Base-by-base conservation (phyloP, 2,329 filamentous ascomycete species). In the Ophioceras dolichostomum region DNA sequence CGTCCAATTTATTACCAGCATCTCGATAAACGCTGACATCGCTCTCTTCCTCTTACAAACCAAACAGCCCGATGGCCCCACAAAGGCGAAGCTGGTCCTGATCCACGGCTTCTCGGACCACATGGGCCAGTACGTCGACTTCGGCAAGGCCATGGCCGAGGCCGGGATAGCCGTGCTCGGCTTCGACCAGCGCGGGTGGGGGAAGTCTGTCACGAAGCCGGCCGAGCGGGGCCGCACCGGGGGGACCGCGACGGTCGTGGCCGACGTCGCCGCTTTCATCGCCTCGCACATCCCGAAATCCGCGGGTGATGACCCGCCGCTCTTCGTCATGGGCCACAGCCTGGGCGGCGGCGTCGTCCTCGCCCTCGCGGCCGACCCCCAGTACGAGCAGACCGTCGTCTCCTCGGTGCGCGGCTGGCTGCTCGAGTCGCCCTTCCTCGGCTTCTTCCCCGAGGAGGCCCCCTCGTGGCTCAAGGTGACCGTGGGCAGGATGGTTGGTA, bases 31-130 rank as follows among this genome's bases (percentile, higher is more conserved):
- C 33, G 30, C 39, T 45, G 32, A 40, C 41, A 31, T 36, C 24
- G 20, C 36, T 37, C 16, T 37, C 29, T 34, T 17, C 22, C 32
- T 37, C 38, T 19, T n/a, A n/a, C 37, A 36, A 36, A 17, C 40
- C 40, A 41, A 14, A 40, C 45, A 77, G 77, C 74, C 75, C 21
- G 56, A 68, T 20, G 68, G 63, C 12, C 58, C 67, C 10, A 58
- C 70, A 39, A 73, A 70, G 49, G 87, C 87, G 26, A 82, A 83
- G 47, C 57, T 94, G 35, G 67, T 91, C 49, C 83, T 93, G 58
- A 64, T 95, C 44, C 88, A 95, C 61, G 88, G 88, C 50, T 95
- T 88, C 67, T 86, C 77, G 56, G 88, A 94, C 58, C 85, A 93
- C 58, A 65, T 83, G 56, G 77, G 83, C 58, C 73, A 76, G 41